phyloP scores from a whole-genome alignment of 306 rosid genomes.

The Gastrolobium villosum region DNA sequence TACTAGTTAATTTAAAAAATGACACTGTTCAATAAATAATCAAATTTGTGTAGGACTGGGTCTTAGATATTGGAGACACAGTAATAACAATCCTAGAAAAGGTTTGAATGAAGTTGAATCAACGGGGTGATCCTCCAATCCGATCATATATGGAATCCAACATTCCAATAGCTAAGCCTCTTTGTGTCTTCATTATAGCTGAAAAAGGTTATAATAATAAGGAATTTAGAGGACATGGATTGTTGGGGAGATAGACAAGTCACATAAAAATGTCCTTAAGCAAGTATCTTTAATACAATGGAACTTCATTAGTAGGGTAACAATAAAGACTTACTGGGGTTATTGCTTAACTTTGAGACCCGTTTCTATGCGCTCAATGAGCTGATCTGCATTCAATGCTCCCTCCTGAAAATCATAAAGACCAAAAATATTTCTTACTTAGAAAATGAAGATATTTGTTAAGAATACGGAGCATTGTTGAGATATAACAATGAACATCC shows the following conservation, averaged over 20 bases:
- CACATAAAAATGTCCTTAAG: conserved; percentile 10
- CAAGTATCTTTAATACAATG: conserved; percentile 6
- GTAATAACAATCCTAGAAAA: background rate
- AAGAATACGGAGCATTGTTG: background rate
- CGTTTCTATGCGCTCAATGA: conserved; percentile 74
- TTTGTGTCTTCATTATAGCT: conserved; percentile 32
- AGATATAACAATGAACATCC: conserved; percentile 19
- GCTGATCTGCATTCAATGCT: conserved; percentile 79
- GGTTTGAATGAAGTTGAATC: conserved; percentile 38
- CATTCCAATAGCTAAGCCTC: conserved; percentile 30
- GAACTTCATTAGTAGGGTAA: background rate
- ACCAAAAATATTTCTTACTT: background rate
- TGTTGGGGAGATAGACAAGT: background rate
- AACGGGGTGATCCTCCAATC: conserved; percentile 36
- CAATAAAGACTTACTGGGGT: conserved; percentile 49
- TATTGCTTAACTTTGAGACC: conserved; percentile 76
- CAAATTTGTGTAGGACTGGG: background rate
- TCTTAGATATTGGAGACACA: conserved; percentile 10
- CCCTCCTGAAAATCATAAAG: conserved; percentile 77
- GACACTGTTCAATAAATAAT: conserved; percentile 24
- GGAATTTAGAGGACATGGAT: conserved; percentile 2
- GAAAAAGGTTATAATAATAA: conserved; percentile 13
- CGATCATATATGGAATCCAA: conserved; percentile 29
- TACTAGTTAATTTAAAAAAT: background rate
- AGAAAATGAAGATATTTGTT: background rate